Evolutionary conservation across 768 basidiomycete species (phyloP), one percentile per base, ranked within the genome.

Genomic region (Lanmaoa rubissima): DNA sequence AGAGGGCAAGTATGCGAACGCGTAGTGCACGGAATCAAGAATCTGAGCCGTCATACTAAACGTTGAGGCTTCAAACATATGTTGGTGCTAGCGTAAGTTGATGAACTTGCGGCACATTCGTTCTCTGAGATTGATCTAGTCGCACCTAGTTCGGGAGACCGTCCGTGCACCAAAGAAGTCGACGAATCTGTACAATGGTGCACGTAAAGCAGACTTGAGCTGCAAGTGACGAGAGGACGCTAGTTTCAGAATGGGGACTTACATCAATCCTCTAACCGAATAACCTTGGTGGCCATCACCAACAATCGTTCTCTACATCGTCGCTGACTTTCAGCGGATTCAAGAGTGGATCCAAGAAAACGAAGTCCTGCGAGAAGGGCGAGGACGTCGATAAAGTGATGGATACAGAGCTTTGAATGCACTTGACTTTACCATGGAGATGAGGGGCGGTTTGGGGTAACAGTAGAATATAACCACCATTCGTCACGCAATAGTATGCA

Each of bases 301-400:
- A 21, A 10, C 6, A 14, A 14, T 31, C 13, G 2, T 28, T 38
- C 38, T 28, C 38, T 28, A 50, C 38, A 12, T 5, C 28, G 19
- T 17, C 31, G 4, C 21, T 31, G n/a, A n/a, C 16, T 34, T 12
- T 9, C 14, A 17, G 14, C 13, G 39, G 13, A 13, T 42, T 12
- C 54, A 48, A 39, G 35, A 11, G 12, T 17, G 39, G 13, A 13
- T 42, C 16, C 54, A 48, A 39, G 41, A 11, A 16, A 21, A 5
- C 17, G 12, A 14, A 10, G n/a, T 38, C 26, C 35, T 19, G 41
- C 7, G n/a, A 10, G 40, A 12, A 44, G 21, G 10, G 48, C 9
- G 39, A 12, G 9, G 36, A 36, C 47, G 48, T 52, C 14, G 40
- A 50, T 62, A 57, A 43, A 47, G 55, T 40, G 49, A 16, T 13